Percentiles rank a stretch among this genome's conserved stretches.
Conservation (phyloP, 2,329 filamentous ascomycete species). For the Penicillium psychrosexuale region DNA sequence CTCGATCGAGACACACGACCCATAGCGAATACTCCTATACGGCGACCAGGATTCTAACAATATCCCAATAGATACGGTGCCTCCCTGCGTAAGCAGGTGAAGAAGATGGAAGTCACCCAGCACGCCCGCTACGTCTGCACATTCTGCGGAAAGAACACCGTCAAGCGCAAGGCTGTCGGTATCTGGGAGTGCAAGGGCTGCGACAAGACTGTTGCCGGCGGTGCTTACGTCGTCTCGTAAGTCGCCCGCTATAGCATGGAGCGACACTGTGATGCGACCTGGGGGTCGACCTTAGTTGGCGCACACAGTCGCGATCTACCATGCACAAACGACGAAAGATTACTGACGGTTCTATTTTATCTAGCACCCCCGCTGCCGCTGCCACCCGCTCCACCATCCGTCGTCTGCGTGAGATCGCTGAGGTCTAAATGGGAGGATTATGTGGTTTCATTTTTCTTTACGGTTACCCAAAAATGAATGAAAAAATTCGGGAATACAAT, state of each 20-base stretch:
- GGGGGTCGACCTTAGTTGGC: background rate
- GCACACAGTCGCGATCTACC: background rate
- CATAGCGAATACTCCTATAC: background rate
- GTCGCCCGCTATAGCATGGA: constrained; percentile 45
- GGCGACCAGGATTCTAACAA: constrained; percentile 21
- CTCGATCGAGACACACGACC: constrained; percentile 17
- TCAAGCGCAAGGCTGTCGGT: constrained; percentile 85
- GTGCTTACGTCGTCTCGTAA: constrained; percentile 96
- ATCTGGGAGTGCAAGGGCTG: constrained; percentile 98
- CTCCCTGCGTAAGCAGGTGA: constrained; percentile 97
- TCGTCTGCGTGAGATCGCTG: constrained; percentile 94
- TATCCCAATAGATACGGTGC: constrained; percentile 76
- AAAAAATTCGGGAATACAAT: constrained; percentile 30
- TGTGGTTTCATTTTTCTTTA: constrained; percentile 36
- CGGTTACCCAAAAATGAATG: constrained; percentile 39
- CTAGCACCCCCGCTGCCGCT: constrained; percentile 83
- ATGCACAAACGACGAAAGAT: background rate
- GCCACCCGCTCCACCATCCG: constrained; percentile 95
- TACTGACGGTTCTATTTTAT: background rate
- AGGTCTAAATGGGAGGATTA: constrained; percentile 58
- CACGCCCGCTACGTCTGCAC: constrained; percentile 97
- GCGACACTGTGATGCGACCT: background rate
- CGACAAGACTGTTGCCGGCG: constrained; percentile 89
- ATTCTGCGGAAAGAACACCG: constrained; percentile 96
- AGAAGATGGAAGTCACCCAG: constrained; percentile 99